These are phyloP conservation scores for Microthyrium microscopicum DNA, from an alignment of 2,329 filamentous ascomycete genomes.

Conservation along the genomic window DNA sequence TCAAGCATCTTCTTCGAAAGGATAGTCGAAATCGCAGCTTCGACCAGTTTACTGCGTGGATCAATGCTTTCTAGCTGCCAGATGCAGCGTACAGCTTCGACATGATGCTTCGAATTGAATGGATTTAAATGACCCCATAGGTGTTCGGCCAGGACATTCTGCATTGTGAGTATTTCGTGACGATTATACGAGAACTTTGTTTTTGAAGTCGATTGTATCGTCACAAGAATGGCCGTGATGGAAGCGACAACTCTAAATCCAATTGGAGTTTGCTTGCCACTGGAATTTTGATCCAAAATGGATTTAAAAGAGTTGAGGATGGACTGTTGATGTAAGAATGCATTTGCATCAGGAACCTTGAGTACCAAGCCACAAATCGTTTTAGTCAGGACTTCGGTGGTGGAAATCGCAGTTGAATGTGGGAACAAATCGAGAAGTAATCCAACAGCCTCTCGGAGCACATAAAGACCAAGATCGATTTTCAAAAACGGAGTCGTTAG, in stretches of 20 bases:
- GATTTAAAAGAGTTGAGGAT: constrained; percentile 2
- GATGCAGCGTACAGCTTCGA: constrained; percentile 73
- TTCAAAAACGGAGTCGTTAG: background rate
- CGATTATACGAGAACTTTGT: constrained; percentile 15
- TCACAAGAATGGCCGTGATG: constrained; percentile 17
- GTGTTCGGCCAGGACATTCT: constrained; percentile 50
- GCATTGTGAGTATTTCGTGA: constrained; percentile 42
- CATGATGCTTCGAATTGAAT: constrained; percentile 79
- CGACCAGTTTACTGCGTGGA: constrained; percentile 52
- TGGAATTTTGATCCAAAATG: background rate
- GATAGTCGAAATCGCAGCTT: constrained; percentile 48
- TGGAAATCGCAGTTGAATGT: background rate
- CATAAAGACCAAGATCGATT: background rate
- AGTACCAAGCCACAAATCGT: constrained; percentile 10
- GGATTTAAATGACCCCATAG: constrained; percentile 72
- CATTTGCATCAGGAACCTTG: constrained; percentile 10
- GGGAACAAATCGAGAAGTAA: constrained; percentile 3
- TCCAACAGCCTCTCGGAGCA: constrained; percentile 3
- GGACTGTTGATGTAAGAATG: constrained; percentile 1
- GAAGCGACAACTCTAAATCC: constrained; percentile 5
- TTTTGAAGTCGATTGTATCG: constrained; percentile 16
- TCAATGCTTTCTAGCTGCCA: constrained; percentile 74
- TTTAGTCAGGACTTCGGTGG: constrained; percentile 1
- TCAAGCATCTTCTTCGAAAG: background rate
- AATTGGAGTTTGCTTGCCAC: background rate